Conservation (phyloP, 768 basidiomycete species). For the Podaxis mareebaensis region DNA sequence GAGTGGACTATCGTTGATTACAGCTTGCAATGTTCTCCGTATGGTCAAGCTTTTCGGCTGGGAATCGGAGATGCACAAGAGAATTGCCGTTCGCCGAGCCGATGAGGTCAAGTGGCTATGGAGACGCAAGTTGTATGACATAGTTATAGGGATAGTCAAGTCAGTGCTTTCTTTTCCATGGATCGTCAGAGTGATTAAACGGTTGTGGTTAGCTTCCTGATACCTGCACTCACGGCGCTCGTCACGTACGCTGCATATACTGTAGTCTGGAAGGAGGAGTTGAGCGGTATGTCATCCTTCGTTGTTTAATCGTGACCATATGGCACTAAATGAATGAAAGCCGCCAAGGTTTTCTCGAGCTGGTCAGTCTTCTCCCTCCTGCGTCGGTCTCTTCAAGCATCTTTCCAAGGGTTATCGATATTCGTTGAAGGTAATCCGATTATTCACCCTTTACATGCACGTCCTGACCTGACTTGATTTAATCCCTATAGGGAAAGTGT, state of each 20-base stretch:
- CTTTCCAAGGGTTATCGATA: conserved; percentile 25
- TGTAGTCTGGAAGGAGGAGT: conserved; percentile 27
- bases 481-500: conserved; percentile 48
- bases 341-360: conserved; percentile 45
- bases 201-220: conserved; percentile 42
- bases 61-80: conserved; percentile 57
- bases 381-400: conserved; percentile 45
- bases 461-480: not conserved
- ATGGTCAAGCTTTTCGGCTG: conserved; percentile 79
- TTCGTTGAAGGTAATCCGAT: conserved; percentile 17
- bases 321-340: conserved; percentile 28
- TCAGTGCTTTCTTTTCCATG: conserved; percentile 24
- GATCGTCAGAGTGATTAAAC: not conserved
- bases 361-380: conserved; percentile 64
- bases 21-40: conserved; percentile 59
- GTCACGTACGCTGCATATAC: conserved; percentile 63
- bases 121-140: conserved; percentile 40
- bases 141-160: conserved; percentile 50
- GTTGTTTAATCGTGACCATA: not conserved
- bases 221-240: conserved; percentile 67
- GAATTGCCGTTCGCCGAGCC: conserved; percentile 58
- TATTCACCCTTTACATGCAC: conserved; percentile 3
- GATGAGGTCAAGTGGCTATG: conserved; percentile 61
- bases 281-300: conserved; percentile 22
- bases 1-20: conserved; percentile 1